Evolutionary conservation across 2,329 filamentous ascomycete genomes (phyloP), one percentile per base, ranked within the genome.

Genomic region (Chrysoporthe cubensis): DNA sequence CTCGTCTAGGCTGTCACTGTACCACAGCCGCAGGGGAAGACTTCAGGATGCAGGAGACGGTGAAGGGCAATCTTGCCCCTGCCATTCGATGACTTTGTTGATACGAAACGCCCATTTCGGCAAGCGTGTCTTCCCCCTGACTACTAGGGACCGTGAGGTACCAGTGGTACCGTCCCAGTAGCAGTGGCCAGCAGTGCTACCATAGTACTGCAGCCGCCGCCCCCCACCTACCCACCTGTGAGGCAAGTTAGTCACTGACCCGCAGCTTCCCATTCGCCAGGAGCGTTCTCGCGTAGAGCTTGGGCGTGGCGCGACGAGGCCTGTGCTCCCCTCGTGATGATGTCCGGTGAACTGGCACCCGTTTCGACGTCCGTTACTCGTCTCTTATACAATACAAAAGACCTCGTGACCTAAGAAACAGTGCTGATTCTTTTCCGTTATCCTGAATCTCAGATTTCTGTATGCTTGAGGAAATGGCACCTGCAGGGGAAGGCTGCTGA

Each of bases 41-140:
- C 26, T 52, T 34, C 46, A 11, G n/a, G 61, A 34, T 52, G 26
- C 21, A 54, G 50, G 48, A 21, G 50, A 54, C 21, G 11, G 21
- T 54, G 13, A 13, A 54, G 21, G 21, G 50, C 21, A 54, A 68
- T 58, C 32, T 62, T 46, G 48, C 62, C 62, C 46, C 42, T 62
- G 58, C 43, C 62, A 65, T 61, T 57, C 57, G 57, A 32, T 26
- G 11, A 54, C 56, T 18, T 68, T 66, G 63, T 66, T 66, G 66
- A 68, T 66, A 62, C 60, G 66, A 63, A 43, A 54, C 44, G 58
- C 66, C 66, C 66, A 60, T 66, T 66, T 68, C 65, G 66, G 59
- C 54, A 68, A 65, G 63, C 64, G 59, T 64, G 58, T 60, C 59
- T 59, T 59, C 26, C 62, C 52, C 58, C 60, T 48, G 57, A 43